These are phyloP conservation scores for Sedum album DNA, from an alignment of 164 flowering plant genomes.

Conservation along the genomic window DNA sequence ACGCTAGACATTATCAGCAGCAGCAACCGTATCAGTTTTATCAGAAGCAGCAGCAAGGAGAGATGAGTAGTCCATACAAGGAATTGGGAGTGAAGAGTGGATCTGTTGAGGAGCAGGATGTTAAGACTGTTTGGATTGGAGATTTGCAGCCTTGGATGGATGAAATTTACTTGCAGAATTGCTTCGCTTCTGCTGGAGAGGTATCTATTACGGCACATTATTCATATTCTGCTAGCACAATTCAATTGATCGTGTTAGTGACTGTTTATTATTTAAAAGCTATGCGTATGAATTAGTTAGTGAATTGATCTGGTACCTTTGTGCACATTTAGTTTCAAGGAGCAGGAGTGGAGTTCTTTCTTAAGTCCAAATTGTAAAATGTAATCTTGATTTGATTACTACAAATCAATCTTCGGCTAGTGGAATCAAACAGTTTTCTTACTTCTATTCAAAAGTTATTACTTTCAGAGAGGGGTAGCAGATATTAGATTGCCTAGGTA, in stretches of 20 bases:
- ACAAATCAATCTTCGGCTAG: not conserved
- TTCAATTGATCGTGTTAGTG: too few species aligned
- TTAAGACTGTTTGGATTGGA: slow-evolving; percentile 54
- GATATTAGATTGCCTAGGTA: not conserved
- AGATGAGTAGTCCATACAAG: slow-evolving; percentile 11
- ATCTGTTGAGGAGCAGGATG: slow-evolving; percentile 19
- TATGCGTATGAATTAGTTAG: not conserved
- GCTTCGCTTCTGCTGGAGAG: slow-evolving; percentile 54
- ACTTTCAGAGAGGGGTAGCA: too few species aligned
- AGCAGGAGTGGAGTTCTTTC: not conserved
- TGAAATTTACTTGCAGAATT: slow-evolving; percentile 38
- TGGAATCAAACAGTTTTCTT: too few species aligned
- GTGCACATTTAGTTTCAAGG: not conserved
- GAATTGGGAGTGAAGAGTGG: slow-evolving; percentile 6
- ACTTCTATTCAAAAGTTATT: too few species aligned
- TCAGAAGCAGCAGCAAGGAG: slow-evolving; percentile 10
- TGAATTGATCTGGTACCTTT: not conserved
- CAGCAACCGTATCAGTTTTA: slow-evolving; percentile 17
- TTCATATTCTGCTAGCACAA: not conserved
- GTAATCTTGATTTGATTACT: not conserved
- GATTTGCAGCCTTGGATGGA: slow-evolving; percentile 68
- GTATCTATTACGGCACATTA: slow-evolving; percentile 14
- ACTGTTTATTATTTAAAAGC: too few species aligned
- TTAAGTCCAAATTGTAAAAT: too few species aligned
- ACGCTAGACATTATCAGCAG: slow-evolving; percentile 16